These are phyloP conservation scores for Tetrapisispora taiwanensis DNA, from an alignment of 805 yeast species.

Conservation along the genomic window DNA sequence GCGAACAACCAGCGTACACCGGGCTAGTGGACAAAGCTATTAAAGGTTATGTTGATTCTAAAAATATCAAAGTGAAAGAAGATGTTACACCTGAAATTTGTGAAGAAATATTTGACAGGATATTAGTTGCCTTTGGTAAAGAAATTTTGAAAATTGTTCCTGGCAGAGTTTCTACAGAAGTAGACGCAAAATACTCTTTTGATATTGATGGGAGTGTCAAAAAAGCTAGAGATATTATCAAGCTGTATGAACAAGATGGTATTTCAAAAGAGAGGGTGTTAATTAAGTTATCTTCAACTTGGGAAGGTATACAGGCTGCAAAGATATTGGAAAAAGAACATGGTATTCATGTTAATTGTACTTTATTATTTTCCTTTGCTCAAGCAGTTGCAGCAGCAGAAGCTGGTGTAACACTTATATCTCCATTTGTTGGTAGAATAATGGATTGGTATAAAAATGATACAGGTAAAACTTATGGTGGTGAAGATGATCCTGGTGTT, in stretches of 20 bases:
- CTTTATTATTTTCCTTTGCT: conserved; percentile 82
- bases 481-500: conserved; percentile 87
- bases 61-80: background rate
- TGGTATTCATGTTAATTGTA: conserved; percentile 88
- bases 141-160: conserved; percentile 89
- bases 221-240: conserved; percentile 85
- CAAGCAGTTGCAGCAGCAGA: conserved; percentile 99
- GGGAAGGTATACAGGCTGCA: conserved; percentile 99
- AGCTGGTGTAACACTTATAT: conserved; percentile 87
- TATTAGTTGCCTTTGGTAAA: conserved; percentile 89
- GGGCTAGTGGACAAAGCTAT: conserved; percentile 81
- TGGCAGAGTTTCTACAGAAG: conserved; percentile 97
- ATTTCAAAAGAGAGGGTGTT: conserved; percentile 78
- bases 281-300: conserved; percentile 93
- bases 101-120: conserved; percentile 53
- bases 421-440: conserved; percentile 98
- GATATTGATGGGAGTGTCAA: conserved; percentile 85
- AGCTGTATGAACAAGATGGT: conserved; percentile 74
- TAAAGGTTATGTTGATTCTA: conserved; percentile 50
- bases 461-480: conserved; percentile 76
- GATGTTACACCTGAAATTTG: conserved; percentile 32
- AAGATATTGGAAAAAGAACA: conserved; percentile 82
- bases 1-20: conserved; percentile 81
- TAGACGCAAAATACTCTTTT: conserved; percentile 93
- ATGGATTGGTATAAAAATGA: conserved; percentile 94